Conservation (phyloP, 768 basidiomycete species). For the Imleria badia region DNA sequence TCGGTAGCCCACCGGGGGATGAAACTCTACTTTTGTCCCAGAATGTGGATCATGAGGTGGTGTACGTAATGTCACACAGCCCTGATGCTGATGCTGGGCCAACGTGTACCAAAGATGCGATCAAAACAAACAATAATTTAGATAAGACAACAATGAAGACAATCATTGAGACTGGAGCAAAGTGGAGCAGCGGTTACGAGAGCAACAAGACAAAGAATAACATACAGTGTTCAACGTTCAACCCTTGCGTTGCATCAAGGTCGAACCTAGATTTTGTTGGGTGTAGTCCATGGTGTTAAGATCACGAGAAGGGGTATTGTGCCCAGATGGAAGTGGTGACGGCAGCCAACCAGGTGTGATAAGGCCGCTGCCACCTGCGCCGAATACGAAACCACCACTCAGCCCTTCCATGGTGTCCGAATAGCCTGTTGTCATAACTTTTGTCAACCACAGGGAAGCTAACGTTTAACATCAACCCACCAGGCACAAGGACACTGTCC, state of each 20-base stretch:
- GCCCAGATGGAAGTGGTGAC: slow-evolving; percentile 60
- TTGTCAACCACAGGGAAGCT: slow-evolving; percentile 1
- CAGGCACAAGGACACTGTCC: slow-evolving; percentile 86
- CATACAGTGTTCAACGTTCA: slow-evolving; percentile 13
- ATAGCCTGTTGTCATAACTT: slow-evolving; percentile 51
- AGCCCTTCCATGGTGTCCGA: slow-evolving; percentile 78
- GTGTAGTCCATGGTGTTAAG: slow-evolving; percentile 26
- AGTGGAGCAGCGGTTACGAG: background rate
- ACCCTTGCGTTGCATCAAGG: slow-evolving; percentile 28
- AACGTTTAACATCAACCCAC: slow-evolving; percentile 40
- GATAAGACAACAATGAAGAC: slow-evolving; percentile 3
- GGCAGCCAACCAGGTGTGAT: slow-evolving; percentile 71
- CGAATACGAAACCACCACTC: slow-evolving; percentile 84
- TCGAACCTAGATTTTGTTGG: slow-evolving; percentile 26
- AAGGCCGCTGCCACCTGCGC: slow-evolving; percentile 77
- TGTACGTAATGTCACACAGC: slow-evolving; percentile 39
- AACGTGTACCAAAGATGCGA: slow-evolving; percentile 6
- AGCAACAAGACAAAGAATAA: slow-evolving; percentile 4
- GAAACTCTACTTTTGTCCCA: slow-evolving; percentile 30
- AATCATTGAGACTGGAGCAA: background rate
- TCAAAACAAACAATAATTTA: slow-evolving; percentile 8
- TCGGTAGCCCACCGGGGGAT: slow-evolving; percentile 47
- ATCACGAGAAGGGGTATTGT: slow-evolving; percentile 39
- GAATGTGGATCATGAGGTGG: slow-evolving; percentile 46
- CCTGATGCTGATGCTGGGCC: slow-evolving; percentile 25